phyloP scores from a whole-genome alignment of 2,329 filamentous ascomycete genomes.

The Furcasterigmium sp. region DNA sequence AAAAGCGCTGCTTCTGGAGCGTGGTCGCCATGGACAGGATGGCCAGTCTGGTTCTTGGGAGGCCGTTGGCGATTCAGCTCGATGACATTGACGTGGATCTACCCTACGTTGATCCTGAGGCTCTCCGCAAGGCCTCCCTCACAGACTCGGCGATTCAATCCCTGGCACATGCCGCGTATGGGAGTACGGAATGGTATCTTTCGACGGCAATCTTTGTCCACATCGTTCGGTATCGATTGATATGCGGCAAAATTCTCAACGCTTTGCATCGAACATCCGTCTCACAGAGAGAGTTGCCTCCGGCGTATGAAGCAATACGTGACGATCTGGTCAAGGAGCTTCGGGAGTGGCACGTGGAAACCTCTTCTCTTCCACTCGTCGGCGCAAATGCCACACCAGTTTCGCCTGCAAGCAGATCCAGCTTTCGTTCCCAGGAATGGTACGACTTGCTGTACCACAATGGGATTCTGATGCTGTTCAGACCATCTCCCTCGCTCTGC shows the following conservation, averaged over 20 bases:
- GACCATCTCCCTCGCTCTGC: conserved; percentile 29
- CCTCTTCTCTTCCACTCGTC: conserved; percentile 18
- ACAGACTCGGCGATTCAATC: neutral
- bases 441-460: conserved; percentile 37
- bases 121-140: conserved; percentile 10
- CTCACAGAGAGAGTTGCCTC: conserved; percentile 9
- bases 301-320: conserved; percentile 11
- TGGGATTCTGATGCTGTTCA: conserved; percentile 33
- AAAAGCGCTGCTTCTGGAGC: conserved; percentile 36
- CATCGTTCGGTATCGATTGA: conserved; percentile 31
- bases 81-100: conserved; percentile 34
- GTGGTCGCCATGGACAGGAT: conserved; percentile 32
- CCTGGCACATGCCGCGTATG: neutral
- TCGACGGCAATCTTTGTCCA: conserved; percentile 28
- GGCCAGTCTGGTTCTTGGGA: conserved; percentile 28
- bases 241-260: conserved; percentile 32
- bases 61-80: conserved; percentile 31
- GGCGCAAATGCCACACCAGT: conserved; percentile 13
- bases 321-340: conserved; percentile 22
- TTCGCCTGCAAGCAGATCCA: conserved; percentile 23
- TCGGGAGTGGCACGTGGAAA: conserved; percentile 22
- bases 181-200: conserved; percentile 2
- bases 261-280: conserved; percentile 24
- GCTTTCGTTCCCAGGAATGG: conserved; percentile 34
- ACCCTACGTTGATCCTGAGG: conserved; percentile 18